Conservation (phyloP, 148 eudicot species). For the Oxyria digyna region DNA sequence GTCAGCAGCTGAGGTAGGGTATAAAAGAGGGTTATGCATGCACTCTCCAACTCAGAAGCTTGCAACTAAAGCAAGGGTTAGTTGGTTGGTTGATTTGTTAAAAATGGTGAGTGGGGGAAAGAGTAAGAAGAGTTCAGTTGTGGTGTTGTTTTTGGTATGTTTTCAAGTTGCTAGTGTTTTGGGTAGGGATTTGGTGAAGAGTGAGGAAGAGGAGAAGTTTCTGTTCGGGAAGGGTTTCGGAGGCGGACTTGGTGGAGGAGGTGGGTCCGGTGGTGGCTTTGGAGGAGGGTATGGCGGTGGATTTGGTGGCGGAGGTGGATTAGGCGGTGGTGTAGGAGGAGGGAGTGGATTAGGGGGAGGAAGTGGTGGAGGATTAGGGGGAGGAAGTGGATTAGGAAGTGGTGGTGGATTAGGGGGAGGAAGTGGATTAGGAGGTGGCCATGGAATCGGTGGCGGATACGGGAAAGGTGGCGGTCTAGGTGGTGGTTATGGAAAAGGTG, state of each 20-base stretch:
- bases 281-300: conserved; percentile 16
- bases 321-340: background rate
- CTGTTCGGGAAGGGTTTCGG: conserved; percentile 6
- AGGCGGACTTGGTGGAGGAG: conserved; percentile 7
- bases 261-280: conserved; percentile 20
- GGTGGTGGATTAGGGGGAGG: conserved; percentile 12
- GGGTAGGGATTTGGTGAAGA: conserved; percentile 14
- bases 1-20: background rate
- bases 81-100: background rate
- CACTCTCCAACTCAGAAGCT: background rate
- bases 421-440: conserved; percentile 12
- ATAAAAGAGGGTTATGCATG: background rate
- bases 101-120: conserved; percentile 18
- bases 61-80: background rate
- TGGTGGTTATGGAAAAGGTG: conserved; percentile 8
- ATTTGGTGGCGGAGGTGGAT: conserved; percentile 9
- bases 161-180: conserved; percentile 19
- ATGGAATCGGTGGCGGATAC: conserved; percentile 5
- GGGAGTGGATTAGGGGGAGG: conserved; percentile 11
- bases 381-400: conserved; percentile 9
- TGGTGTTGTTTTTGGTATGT: conserved; percentile 25
- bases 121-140: conserved; percentile 10
- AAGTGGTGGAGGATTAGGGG: too few relatives aligned
- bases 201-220: conserved; percentile 25
- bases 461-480: conserved; percentile 12